These are phyloP conservation scores for Diaporthe sp. DNA, from an alignment of 2,329 filamentous ascomycete genomes.

Conservation along the genomic window DNA sequence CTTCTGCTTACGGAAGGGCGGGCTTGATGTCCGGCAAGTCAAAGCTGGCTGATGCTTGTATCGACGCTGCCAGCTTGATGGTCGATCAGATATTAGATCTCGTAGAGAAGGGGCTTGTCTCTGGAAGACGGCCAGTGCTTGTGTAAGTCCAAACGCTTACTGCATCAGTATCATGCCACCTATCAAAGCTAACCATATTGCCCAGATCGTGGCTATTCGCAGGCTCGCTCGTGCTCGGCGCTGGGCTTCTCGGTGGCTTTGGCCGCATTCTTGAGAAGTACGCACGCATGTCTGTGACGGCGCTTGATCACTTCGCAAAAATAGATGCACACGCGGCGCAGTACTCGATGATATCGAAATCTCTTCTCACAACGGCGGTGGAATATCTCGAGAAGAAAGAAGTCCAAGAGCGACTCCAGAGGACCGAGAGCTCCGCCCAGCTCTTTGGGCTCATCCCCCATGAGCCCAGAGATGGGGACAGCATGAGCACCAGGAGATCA, in stretches of 20 bases:
- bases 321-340: constrained; percentile 65
- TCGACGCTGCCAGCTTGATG: constrained; percentile 68
- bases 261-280: constrained; percentile 67
- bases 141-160: constrained; percentile 56
- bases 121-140: constrained; percentile 62
- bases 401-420: constrained; percentile 59
- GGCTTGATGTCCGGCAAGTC: constrained; percentile 59
- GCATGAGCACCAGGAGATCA: not conserved
- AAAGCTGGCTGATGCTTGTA: constrained; percentile 68
- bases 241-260: constrained; percentile 66
- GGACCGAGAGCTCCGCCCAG: constrained; percentile 66
- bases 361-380: constrained; percentile 61
- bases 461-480: constrained; percentile 36
- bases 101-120: constrained; percentile 57
- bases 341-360: constrained; percentile 68
- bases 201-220: constrained; percentile 68
- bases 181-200: not conserved
- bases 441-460: constrained; percentile 64
- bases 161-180: rapidly evolving
- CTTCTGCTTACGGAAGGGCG: constrained; percentile 40
- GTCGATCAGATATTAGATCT: constrained; percentile 63
- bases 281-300: constrained; percentile 61
- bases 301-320: constrained; percentile 64
- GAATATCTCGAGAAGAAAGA: constrained; percentile 64
- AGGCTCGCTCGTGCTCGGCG: constrained; percentile 65